Conservation (phyloP, 345 rosid species). For the Pseudoturritis turrita region DNA sequence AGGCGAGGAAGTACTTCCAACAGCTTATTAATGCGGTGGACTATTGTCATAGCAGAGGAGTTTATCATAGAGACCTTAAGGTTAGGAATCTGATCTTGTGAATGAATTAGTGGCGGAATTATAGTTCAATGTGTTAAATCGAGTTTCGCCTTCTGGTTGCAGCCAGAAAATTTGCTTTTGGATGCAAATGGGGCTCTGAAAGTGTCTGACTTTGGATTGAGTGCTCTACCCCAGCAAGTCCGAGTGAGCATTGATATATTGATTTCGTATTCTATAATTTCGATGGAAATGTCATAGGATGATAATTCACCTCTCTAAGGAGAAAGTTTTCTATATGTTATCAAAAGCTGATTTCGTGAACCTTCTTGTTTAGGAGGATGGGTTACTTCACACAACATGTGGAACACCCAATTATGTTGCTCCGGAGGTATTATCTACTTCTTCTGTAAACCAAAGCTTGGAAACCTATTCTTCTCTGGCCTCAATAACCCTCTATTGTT, state of each 20-base stretch:
- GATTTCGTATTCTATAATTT: not conserved
- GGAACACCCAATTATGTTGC: slow-evolving; percentile 99
- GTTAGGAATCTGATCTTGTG: slow-evolving; percentile 32
- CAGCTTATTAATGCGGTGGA: slow-evolving; percentile 97
- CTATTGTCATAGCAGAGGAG: slow-evolving; percentile 96
- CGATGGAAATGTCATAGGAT: not conserved
- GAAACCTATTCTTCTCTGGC: not conserved
- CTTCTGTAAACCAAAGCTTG: slow-evolving; percentile 9
- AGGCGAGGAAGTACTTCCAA: slow-evolving; percentile 90
- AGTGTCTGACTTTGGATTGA: slow-evolving; percentile 97
- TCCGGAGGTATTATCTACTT: slow-evolving; percentile 72
- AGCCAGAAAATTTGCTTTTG: slow-evolving; percentile 96
- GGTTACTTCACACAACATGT: slow-evolving; percentile 95
- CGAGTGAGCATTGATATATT: slow-evolving; percentile 48
- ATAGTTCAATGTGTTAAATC: not conserved
- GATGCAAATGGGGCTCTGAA: slow-evolving; percentile 83
- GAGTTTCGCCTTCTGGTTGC: slow-evolving; percentile 21
- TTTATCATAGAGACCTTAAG: slow-evolving; percentile 92
- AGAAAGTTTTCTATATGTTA: not conserved
- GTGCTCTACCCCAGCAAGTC: slow-evolving; percentile 99
- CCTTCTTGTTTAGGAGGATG: slow-evolving; percentile 68
- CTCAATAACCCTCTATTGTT: slow-evolving; percentile 1
- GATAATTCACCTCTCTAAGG: not conserved
- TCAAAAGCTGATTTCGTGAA: slow-evolving; percentile 12
- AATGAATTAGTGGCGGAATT: not conserved